Conservation (phyloP, 2,329 filamentous ascomycete genomes). For the Fusarium sulawesiense region DNA sequence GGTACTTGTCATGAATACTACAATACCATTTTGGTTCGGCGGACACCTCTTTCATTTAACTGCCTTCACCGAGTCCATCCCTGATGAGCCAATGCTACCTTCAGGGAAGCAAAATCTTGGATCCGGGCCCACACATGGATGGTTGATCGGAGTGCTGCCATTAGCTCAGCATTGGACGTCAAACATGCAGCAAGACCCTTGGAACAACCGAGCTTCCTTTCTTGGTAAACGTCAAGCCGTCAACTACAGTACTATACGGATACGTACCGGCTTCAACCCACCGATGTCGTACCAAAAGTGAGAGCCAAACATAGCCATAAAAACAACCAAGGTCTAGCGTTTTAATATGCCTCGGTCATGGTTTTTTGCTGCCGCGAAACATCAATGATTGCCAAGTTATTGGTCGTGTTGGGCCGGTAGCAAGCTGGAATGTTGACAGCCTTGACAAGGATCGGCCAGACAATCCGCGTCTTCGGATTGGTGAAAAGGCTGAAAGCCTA, state of each 20-base stretch:
- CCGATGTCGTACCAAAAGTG: background rate
- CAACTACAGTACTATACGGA: too few species aligned
- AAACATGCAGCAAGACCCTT: slow-evolving; percentile 42
- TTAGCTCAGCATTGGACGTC: slow-evolving; percentile 33
- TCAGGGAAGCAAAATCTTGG: slow-evolving; percentile 8
- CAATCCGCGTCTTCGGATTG: background rate
- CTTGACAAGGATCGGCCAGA: background rate
- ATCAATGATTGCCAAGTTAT: background rate
- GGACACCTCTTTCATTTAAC: background rate
- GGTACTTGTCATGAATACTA: background rate
- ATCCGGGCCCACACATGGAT: slow-evolving; percentile 38
- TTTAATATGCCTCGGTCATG: background rate
- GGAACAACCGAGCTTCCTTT: slow-evolving; percentile 39
- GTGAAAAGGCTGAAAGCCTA: background rate
- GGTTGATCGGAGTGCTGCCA: slow-evolving; percentile 40
- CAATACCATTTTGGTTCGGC: background rate
- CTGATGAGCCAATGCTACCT: background rate
- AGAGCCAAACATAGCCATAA: background rate
- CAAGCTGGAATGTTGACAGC: slow-evolving; percentile 7
- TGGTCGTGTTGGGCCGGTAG: background rate
- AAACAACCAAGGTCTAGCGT: background rate
- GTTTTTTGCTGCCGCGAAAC: background rate
- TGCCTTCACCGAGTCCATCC: background rate
- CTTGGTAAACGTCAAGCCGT: slow-evolving; percentile 29
- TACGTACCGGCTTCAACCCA: background rate